Evolutionary conservation across 2,329 filamentous ascomycete species (phyloP).

Genomic region (Claviceps lovelessii): DNA sequence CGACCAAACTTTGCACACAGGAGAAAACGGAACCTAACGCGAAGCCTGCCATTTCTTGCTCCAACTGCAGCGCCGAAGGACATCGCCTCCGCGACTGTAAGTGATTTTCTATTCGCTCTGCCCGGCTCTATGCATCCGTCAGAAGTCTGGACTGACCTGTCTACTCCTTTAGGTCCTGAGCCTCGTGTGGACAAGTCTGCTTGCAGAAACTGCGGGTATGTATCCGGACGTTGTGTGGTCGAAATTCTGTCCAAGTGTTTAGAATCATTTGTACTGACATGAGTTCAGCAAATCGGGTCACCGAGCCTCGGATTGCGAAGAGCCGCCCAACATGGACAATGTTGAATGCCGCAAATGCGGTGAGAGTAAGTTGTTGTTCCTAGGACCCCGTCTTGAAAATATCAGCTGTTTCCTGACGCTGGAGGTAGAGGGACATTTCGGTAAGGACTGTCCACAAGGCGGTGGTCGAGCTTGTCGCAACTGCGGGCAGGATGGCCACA

Average conservation of each 20-base stretch:
- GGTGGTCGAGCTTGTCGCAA: slow-evolving; percentile 43
- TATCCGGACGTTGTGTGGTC: slow-evolving; percentile 1
- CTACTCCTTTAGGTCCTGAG: slow-evolving; percentile 31
- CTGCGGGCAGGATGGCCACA: slow-evolving; percentile 49
- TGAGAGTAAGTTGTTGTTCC: slow-evolving; percentile 32
- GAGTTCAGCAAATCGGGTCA: slow-evolving; percentile 33
- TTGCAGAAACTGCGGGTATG: slow-evolving; percentile 53
- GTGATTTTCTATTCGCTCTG: slow-evolving; percentile 12
- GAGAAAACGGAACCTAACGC: slow-evolving; percentile 37
- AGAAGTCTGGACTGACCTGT: slow-evolving; percentile 3
- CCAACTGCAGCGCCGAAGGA: slow-evolving; percentile 48
- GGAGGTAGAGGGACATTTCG: slow-evolving; percentile 42
- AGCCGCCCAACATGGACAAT: slow-evolving; percentile 46
- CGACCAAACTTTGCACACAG: slow-evolving; percentile 42
- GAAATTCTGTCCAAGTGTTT: background rate
- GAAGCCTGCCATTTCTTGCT: slow-evolving; percentile 39
- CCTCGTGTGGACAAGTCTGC: slow-evolving; percentile 49
- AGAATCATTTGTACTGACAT: background rate
- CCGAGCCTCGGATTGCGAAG: slow-evolving; percentile 34
- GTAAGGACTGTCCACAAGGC: slow-evolving; percentile 48
- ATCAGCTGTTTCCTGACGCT: background rate
- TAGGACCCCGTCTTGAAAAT: background rate
- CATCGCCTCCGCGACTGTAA: slow-evolving; percentile 58
- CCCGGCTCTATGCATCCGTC: background rate
- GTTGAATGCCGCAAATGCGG: slow-evolving; percentile 54